Percentiles rank a stretch among this genome's conserved stretches.
Evolutionary conservation across 441 rosid species (phyloP).

Genomic region (Mallotus japonicus): DNA sequence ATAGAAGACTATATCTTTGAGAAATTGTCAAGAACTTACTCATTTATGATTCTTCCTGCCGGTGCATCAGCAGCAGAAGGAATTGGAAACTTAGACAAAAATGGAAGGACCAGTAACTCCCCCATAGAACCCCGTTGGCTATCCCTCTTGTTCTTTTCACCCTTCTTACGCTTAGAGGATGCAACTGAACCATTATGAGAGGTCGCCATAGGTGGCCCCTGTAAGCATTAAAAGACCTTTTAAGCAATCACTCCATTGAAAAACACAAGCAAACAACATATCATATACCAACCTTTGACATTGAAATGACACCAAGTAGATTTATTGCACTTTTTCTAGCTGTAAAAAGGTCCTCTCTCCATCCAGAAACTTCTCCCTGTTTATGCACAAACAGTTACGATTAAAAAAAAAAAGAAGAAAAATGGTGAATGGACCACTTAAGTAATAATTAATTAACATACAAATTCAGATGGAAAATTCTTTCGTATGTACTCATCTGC

Average conservation of each 20-base stretch:
- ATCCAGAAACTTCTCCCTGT: slow-evolving; percentile 83
- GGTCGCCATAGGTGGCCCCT: slow-evolving; percentile 70
- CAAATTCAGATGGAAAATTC: slow-evolving; percentile 85
- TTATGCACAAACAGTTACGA: slow-evolving; percentile 17
- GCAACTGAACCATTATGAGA: slow-evolving; percentile 42
- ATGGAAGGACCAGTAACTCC: slow-evolving; percentile 85
- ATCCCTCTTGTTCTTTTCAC: slow-evolving; percentile 59
- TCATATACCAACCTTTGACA: slow-evolving; percentile 58
- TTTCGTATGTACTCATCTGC: slow-evolving; percentile 79
- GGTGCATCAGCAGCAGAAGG: slow-evolving; percentile 51
- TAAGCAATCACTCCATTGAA: slow-evolving; percentile 21
- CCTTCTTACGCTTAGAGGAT: slow-evolving; percentile 75
- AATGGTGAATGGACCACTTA: slow-evolving; percentile 14
- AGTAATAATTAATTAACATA: slow-evolving; percentile 33
- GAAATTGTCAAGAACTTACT: slow-evolving; percentile 47
- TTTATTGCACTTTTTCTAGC: slow-evolving; percentile 86
- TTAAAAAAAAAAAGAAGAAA: slow-evolving; percentile 8
- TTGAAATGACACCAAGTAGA: slow-evolving; percentile 78
- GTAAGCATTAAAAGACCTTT: slow-evolving; percentile 27
- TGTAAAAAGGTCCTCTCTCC: slow-evolving; percentile 87
- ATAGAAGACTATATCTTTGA: slow-evolving; percentile 11
- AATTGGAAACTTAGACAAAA: slow-evolving; percentile 65
- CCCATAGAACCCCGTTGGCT: slow-evolving; percentile 60
- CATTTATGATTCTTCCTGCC: slow-evolving; percentile 43
- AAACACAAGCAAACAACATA: slow-evolving; percentile 19